A percentile compares a stretch with the other conserved stretches of the same genome.
Conservation (phyloP, 495 filamentous ascomycete genomes). For the Penicillium cosmopolitanum region DNA sequence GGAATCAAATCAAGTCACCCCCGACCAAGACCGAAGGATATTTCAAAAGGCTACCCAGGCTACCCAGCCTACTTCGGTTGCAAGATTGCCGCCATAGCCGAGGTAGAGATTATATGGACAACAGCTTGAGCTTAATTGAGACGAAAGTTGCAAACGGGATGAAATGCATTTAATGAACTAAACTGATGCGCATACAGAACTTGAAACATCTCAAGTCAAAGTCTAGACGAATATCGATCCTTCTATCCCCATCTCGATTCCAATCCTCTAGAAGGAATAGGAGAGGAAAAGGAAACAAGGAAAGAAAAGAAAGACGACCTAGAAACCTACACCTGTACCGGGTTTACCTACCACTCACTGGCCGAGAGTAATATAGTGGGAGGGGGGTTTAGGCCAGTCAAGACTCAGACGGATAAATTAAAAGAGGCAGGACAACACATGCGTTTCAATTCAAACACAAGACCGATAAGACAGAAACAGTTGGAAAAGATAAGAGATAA, state of each 20-base stretch:
- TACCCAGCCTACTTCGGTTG: no score
- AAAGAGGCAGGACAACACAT: conserved; percentile 30
- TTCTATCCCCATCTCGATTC: conserved; percentile 2
- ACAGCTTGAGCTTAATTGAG: no score
- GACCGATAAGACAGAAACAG: conserved; percentile 30
- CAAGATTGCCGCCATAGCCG: no score
- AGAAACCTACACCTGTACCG: conserved; percentile 3
- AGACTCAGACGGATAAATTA: conserved; percentile 10
- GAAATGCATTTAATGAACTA: background rate
- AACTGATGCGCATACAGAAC: background rate
- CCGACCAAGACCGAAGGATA: no score
- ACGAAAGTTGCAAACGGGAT: background rate
- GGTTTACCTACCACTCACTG: background rate
- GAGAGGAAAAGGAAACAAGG: conserved; percentile 1
- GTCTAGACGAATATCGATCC: conserved; percentile 3
- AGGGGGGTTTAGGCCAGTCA: background rate
- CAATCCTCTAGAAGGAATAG: background rate
- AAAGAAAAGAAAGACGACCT: background rate
- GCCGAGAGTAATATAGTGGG: background rate
- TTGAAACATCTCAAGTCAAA: background rate
- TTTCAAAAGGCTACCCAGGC: no score
- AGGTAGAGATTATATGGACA: no score
- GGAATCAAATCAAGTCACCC: no score
- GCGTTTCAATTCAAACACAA: conserved; percentile 36
- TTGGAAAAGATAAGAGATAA: conserved; percentile 30